These are phyloP conservation scores for Nadsonia fulvescens DNA, from an alignment of 805 yeast genomes.

Conservation along the genomic window DNA sequence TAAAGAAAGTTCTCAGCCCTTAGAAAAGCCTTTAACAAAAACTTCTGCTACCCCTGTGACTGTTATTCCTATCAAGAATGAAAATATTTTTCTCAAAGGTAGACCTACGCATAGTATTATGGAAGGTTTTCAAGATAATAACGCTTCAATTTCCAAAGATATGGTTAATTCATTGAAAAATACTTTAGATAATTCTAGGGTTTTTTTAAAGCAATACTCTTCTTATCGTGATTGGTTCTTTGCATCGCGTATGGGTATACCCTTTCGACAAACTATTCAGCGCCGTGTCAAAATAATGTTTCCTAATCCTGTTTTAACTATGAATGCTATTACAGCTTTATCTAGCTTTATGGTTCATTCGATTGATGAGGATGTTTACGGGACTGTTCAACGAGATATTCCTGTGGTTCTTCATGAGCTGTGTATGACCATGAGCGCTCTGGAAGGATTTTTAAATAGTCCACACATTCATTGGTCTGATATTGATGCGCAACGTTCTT, in stretches of 20 bases:
- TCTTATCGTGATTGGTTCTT: conserved; percentile 11
- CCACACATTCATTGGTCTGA: conserved; percentile 20
- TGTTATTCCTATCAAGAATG: too few relatives aligned
- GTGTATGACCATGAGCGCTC: conserved; percentile 12
- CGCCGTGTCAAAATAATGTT: conserved; percentile 13
- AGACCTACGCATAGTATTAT: too few relatives aligned
- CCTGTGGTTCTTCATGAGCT: conserved; percentile 15
- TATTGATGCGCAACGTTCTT: conserved; percentile 9
- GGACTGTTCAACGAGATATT: conserved; percentile 24
- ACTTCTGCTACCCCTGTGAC: too few relatives aligned
- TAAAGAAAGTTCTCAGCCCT: too few relatives aligned
- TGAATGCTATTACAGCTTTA: conserved; percentile 17
- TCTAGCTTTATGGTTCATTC: conserved; percentile 18
- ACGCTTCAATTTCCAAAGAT: too few relatives aligned
- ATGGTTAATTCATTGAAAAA: too few relatives aligned
- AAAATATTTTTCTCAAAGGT: too few relatives aligned
- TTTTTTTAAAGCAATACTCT: too few relatives aligned
- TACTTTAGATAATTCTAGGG: too few relatives aligned
- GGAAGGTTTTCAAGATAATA: too few relatives aligned
- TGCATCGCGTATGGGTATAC: conserved; percentile 14
- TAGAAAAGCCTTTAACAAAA: too few relatives aligned
- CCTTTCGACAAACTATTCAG: conserved; percentile 19
- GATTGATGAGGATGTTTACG: conserved; percentile 20
- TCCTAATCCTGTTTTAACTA: conserved; percentile 13
- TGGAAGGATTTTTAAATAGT: conserved; percentile 11